Base-by-base conservation (phyloP, 108 stramenopile genomes). In the Cyclostephanos tholiformis region DNA sequence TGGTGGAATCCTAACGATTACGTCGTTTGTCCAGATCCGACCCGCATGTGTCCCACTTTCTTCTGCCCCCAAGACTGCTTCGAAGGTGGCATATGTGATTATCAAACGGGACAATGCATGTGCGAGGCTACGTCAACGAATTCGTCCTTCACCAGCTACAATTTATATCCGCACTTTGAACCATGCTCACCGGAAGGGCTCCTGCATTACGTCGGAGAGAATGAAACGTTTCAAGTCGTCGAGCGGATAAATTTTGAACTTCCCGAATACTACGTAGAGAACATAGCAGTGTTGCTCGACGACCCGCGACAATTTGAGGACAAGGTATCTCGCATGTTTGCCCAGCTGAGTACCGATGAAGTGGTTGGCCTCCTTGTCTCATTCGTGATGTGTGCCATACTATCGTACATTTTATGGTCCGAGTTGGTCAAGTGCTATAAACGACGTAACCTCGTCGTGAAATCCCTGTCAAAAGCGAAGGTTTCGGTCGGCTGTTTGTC, bases 21-120 rank as follows among this genome's bases (percentile, higher is more conserved):
- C 39, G 74, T 91, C 38, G 76, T 82, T 29, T 92, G 91, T 56
- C 93, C 93, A 0, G 87, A 95, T 52, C 88, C 89, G 26, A 64
- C 78, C 6, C 83, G 86, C 20, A 73, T 90, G 39, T 94, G 93
- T 51, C 93, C 93, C 11, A 88, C 89, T 4, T 95, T 95, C 62
- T 91, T 80, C 46, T 95, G 93, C 65, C 88, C 76, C 13, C 74
- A 78, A 46, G 89, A 95, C 79, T 95, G 93, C 70, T 68, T 95
- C 27, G 90, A 90, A 23, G 81, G 65, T 67, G 90, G 91, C 11
- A 63, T 80, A 0, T 95, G 93, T 63, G 82, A 95, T 77, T 91
- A 89, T 70, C 53, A 59, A 0, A 69, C 67, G 17, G 89, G 91
- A 22, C 52, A 89, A 43, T 95, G 93, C 67, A 67, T 91, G 71